These are phyloP conservation scores for button mushroom (Agaricus bisporus) DNA, from an alignment of 768 basidiomycete genomes.

Conservation along the genomic window DNA sequence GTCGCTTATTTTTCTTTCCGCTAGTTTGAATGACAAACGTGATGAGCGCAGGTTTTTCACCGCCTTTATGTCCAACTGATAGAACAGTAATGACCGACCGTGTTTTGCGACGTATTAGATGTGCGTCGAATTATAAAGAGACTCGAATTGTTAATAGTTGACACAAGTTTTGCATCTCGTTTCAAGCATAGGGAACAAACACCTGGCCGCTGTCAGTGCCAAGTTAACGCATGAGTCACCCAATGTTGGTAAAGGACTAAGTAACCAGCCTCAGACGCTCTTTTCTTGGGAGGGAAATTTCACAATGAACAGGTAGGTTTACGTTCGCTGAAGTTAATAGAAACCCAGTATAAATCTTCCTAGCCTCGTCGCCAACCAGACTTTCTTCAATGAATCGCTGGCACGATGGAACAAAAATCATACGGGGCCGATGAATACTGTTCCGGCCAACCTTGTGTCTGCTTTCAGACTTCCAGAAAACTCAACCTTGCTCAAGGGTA, in stretches of 20 bases:
- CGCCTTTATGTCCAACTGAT: too few relatives aligned
- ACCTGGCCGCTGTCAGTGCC: constrained; percentile 13
- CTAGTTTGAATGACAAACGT: too few relatives aligned
- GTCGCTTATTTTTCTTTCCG: too few relatives aligned
- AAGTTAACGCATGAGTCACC: constrained; percentile 16
- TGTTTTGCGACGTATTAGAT: too few relatives aligned
- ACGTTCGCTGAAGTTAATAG: background rate
- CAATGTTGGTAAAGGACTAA: constrained; percentile 17
- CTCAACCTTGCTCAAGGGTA: background rate
- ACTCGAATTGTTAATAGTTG: too few relatives aligned
- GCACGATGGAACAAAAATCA: constrained; percentile 7
- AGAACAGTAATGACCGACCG: too few relatives aligned
- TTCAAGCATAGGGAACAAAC: constrained; percentile 21
- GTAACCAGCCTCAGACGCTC: constrained; percentile 10
- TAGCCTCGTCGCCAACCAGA: background rate
- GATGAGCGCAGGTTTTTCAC: too few relatives aligned
- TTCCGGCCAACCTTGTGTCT: background rate
- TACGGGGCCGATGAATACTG: constrained; percentile 11
- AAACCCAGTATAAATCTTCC: background rate
- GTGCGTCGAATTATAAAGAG: too few relatives aligned
- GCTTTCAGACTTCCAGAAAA: constrained; percentile 7
- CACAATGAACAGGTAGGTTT: background rate
- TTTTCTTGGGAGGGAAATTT: background rate
- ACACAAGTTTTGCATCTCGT: too few relatives aligned
- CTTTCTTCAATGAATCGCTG: background rate